Evolutionary conservation across 371 early-diverging fungal genomes (phyloP).

Genomic region (Coemansia linderi): DNA sequence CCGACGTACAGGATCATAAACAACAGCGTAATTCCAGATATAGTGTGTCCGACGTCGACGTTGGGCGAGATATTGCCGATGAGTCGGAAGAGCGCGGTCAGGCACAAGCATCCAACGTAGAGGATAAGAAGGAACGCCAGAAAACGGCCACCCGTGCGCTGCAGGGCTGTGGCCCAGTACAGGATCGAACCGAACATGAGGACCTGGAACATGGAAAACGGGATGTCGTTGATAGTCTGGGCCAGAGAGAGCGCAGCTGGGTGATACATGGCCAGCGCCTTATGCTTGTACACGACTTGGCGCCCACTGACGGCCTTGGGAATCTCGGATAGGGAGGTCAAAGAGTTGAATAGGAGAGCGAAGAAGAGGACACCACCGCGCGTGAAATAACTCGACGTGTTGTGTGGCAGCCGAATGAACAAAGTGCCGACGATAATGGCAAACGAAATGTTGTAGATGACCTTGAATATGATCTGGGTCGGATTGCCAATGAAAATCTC

Average conservation of each 20-base stretch:
- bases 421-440: slow-evolving; percentile 71
- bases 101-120: slow-evolving; percentile 58
- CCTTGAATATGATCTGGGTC: slow-evolving; percentile 57
- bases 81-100: slow-evolving; percentile 67
- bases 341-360: slow-evolving; percentile 60
- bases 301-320: slow-evolving; percentile 57
- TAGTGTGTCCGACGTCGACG: slow-evolving; percentile 62
- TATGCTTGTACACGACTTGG: slow-evolving; percentile 68
- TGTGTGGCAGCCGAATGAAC: slow-evolving; percentile 61
- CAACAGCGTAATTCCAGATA: slow-evolving; percentile 61
- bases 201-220: slow-evolving; percentile 57
- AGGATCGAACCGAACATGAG: slow-evolving; percentile 60
- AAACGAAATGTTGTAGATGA: slow-evolving; percentile 46
- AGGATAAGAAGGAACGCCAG: slow-evolving; percentile 61
- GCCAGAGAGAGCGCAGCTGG: slow-evolving; percentile 66
- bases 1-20: slow-evolving; percentile 66
- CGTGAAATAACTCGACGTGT: slow-evolving; percentile 64
- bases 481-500: slow-evolving; percentile 61
- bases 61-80: slow-evolving; percentile 62
- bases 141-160: slow-evolving; percentile 59
- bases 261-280: slow-evolving; percentile 66
- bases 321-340: slow-evolving; percentile 56
- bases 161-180: slow-evolving; percentile 65
- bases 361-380: slow-evolving; percentile 73
- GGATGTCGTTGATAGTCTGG: slow-evolving; percentile 60